Conservation (phyloP, 805 yeast genomes). For the Yarrowia sp. region DNA sequence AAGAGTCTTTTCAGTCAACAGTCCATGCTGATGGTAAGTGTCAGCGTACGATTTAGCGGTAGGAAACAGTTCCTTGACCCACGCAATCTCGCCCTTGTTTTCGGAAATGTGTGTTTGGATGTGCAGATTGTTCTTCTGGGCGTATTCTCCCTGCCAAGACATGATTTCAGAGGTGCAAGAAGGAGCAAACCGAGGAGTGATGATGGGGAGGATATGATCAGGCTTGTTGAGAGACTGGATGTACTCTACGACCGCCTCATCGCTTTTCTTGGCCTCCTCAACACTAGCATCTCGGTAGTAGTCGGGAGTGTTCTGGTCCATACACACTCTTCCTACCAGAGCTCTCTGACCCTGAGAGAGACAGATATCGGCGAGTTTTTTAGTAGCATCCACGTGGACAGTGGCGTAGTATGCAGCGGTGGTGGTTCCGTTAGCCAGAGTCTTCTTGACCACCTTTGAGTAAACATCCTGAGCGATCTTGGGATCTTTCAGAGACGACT, state of each 20-base stretch:
- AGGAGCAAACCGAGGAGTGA: constrained; percentile 95
- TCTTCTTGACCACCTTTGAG: constrained; percentile 60
- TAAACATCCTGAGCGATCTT: constrained; percentile 62
- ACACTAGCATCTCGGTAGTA: constrained; percentile 57
- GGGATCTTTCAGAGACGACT: constrained; percentile 59
- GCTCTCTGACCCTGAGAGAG: constrained; percentile 77
- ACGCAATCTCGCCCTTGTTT: constrained; percentile 66
- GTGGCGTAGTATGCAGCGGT: constrained; percentile 91
- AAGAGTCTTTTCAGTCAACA: constrained; percentile 65
- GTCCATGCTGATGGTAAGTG: constrained; percentile 65
- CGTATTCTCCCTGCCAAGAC: constrained; percentile 58
- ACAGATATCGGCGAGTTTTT: constrained; percentile 70
- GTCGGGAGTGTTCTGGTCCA: constrained; percentile 80
- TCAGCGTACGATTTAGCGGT: constrained; percentile 64
- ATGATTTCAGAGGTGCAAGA: constrained; percentile 68
- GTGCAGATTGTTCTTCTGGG: constrained; percentile 51
- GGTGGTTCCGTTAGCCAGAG: constrained; percentile 81
- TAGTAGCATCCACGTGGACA: constrained; percentile 72
- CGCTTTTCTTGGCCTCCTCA: constrained; percentile 54
- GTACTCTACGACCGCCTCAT: constrained; percentile 56
- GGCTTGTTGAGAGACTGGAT: constrained; percentile 53
- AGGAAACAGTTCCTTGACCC: constrained; percentile 75
- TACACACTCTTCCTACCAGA: constrained; percentile 88
- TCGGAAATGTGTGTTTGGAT: constrained; percentile 93
- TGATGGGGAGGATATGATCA: constrained; percentile 60